Evolutionary conservation across 768 basidiomycete genomes (phyloP).

Genomic region (Tricholoma furcatifolium): DNA sequence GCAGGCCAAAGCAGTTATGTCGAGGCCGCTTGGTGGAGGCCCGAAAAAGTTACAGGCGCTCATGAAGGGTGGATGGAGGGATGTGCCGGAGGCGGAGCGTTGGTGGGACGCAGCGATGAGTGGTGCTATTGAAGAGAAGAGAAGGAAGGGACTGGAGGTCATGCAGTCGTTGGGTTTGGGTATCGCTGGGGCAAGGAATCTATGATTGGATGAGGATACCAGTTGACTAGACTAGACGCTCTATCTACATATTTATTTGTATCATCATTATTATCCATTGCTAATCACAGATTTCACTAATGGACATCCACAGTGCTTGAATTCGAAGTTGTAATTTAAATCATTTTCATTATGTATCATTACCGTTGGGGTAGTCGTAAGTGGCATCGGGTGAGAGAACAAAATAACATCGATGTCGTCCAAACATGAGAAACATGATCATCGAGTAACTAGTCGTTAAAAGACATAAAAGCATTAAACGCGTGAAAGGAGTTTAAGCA

Average conservation of each 20-base stretch:
- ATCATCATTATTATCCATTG: not conserved
- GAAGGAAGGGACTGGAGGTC: conserved; percentile 30
- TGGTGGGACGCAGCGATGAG: conserved; percentile 71
- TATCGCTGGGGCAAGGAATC: conserved; percentile 30
- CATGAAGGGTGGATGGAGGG: conserved; percentile 59
- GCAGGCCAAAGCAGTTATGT: conserved; percentile 36
- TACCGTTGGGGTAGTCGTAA: not conserved
- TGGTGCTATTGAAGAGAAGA: conserved; percentile 41
- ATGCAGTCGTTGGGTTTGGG: conserved; percentile 35
- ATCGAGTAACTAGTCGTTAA: not conserved
- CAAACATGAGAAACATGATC: not conserved
- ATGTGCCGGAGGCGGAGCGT: conserved; percentile 52
- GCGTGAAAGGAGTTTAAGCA: not conserved
- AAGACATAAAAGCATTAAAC: not conserved
- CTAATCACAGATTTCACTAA: not conserved
- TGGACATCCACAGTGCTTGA: not conserved
- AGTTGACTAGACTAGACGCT: not conserved
- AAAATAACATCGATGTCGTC: not conserved
- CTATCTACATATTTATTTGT: not conserved
- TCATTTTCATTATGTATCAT: not conserved
- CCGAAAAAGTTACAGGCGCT: conserved; percentile 43
- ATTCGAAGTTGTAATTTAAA: not conserved
- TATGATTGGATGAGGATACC: conserved; percentile 4
- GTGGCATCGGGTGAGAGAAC: not conserved
- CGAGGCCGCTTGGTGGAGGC: conserved; percentile 31